A percentile compares a stretch with the other conserved stretches of the same genome.
Conservation (phyloP, 441 rosid genomes). For the Biscutella laevigata region DNA sequence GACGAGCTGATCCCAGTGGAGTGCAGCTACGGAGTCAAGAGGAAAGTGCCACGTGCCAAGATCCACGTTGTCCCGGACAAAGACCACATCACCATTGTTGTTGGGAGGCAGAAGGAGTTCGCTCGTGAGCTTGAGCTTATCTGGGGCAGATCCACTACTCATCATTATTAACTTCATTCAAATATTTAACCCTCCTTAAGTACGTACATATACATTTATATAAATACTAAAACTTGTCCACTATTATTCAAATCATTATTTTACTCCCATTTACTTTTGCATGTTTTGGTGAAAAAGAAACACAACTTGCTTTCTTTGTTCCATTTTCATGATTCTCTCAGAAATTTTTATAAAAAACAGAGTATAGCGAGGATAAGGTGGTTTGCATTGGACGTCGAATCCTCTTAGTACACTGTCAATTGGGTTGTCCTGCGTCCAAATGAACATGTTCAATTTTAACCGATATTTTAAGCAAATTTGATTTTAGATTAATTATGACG, state of each 20-base stretch:
- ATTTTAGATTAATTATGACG: too few relatives aligned
- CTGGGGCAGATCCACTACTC: conserved; percentile 43
- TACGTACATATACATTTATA: conserved; percentile 17
- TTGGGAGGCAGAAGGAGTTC: conserved; percentile 72
- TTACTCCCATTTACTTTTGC: conserved; percentile 14
- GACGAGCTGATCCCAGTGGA: conserved; percentile 87
- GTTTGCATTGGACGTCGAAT: too few relatives aligned
- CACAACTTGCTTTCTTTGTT: neutral
- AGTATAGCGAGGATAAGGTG: too few relatives aligned
- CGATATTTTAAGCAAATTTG: too few relatives aligned
- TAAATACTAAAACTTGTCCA: conserved; percentile 11
- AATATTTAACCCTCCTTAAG: conserved; percentile 5
- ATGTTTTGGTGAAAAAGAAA: neutral
- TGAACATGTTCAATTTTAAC: too few relatives aligned
- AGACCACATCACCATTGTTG: conserved; percentile 91
- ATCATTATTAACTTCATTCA: conserved; percentile 17
- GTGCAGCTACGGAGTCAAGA: conserved; percentile 64
- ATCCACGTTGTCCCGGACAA: conserved; percentile 65
- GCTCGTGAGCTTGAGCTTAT: conserved; percentile 87
- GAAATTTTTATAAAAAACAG: too few relatives aligned
- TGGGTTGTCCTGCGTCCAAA: too few relatives aligned
- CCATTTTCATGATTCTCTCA: too few relatives aligned
- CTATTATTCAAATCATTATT: conserved; percentile 15
- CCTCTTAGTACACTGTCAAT: too few relatives aligned
- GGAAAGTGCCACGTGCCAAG: conserved; percentile 56